phyloP scores from a whole-genome alignment of 1,284 basidiomycete species.

The Sporisorium exsertum region DNA sequence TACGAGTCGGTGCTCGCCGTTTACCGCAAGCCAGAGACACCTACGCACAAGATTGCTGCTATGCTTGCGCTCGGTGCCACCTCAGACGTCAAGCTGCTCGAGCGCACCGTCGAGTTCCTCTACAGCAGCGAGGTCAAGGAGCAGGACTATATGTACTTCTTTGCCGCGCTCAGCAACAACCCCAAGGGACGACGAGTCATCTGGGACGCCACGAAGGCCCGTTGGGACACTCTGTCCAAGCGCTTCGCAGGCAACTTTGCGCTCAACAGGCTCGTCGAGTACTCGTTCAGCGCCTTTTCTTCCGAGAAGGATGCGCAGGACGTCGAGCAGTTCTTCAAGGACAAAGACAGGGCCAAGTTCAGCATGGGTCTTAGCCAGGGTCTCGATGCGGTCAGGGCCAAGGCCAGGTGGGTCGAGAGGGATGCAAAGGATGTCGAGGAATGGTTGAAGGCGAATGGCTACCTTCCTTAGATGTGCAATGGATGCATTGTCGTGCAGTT shows the following conservation, averaged over 20 bases:
- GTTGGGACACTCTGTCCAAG: slow-evolving; percentile 71
- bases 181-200: slow-evolving; percentile 63
- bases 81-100: slow-evolving; percentile 58
- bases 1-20: slow-evolving; percentile 75
- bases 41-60: slow-evolving; percentile 71
- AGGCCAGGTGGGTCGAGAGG: slow-evolving; percentile 76
- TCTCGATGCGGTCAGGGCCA: slow-evolving; percentile 77
- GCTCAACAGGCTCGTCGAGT: slow-evolving; percentile 69
- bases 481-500: too few species aligned
- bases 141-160: slow-evolving; percentile 69
- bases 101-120: slow-evolving; percentile 67
- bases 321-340: slow-evolving; percentile 75
- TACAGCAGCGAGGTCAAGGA: slow-evolving; percentile 68
- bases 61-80: slow-evolving; percentile 68
- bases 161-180: slow-evolving; percentile 65
- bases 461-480: slow-evolving; percentile 38
- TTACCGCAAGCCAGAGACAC: slow-evolving; percentile 75
- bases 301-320: slow-evolving; percentile 78
- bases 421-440: slow-evolving; percentile 74
- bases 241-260: slow-evolving; percentile 74
- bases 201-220: slow-evolving; percentile 68
- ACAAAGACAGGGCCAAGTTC: slow-evolving; percentile 70
- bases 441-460: slow-evolving; percentile 72
- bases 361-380: slow-evolving; percentile 77
- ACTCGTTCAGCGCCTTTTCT: slow-evolving; percentile 76